Evolutionary conservation across 148 eudicot species (phyloP).

Genomic region (Camellia granthamiana): DNA sequence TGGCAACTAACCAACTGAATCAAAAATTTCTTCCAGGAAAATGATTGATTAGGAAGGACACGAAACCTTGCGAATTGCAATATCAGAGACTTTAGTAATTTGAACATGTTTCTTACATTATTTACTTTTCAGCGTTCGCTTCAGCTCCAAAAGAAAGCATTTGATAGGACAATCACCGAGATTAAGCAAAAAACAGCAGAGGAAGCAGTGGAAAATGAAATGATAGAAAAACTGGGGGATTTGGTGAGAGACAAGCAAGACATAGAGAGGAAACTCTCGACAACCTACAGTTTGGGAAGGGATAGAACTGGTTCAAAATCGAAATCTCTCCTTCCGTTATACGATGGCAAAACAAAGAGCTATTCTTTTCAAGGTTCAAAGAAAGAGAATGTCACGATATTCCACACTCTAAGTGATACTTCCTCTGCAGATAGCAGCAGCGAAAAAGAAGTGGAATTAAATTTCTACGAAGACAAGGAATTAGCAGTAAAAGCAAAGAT

Average conservation of each 20-base stretch:
- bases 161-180: slow-evolving; percentile 62
- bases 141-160: slow-evolving; percentile 68
- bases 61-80: neutral
- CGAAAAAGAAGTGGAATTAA: slow-evolving; percentile 24
- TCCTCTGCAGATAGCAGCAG: slow-evolving; percentile 34
- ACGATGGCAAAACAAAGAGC: slow-evolving; percentile 48
- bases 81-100: neutral
- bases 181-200: slow-evolving; percentile 59
- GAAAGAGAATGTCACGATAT: slow-evolving; percentile 49
- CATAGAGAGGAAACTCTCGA: slow-evolving; percentile 72
- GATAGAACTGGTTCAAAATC: slow-evolving; percentile 37
- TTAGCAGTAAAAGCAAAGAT: slow-evolving; percentile 24
- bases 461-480: slow-evolving; percentile 23
- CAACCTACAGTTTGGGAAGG: slow-evolving; percentile 82
- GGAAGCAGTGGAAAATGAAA: slow-evolving; percentile 47
- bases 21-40: neutral
- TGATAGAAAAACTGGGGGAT: slow-evolving; percentile 51
- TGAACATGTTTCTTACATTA: neutral
- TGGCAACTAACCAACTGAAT: neutral
- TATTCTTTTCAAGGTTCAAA: slow-evolving; percentile 52
- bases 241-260: slow-evolving; percentile 63
- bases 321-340: slow-evolving; percentile 66
- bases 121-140: slow-evolving; percentile 62
- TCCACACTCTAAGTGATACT: slow-evolving; percentile 49
- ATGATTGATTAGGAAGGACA: neutral